Base-by-base conservation (phyloP, 1,284 basidiomycete species). In the Naganishia sp. region DNA sequence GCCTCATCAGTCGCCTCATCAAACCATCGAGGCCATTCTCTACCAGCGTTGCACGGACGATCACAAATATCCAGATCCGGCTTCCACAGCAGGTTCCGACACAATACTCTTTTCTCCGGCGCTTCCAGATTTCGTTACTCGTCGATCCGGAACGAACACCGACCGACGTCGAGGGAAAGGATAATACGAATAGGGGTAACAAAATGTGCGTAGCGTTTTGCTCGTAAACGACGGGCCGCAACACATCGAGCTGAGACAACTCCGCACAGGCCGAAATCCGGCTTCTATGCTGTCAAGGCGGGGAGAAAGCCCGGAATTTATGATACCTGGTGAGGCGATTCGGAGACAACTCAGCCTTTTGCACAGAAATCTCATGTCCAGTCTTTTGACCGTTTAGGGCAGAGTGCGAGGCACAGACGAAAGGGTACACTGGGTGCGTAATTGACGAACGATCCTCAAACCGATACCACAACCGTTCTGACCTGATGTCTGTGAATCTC, bases 261-360 rank as follows among this genome's bases (percentile, higher is more conserved):
- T n/a, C n/a, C 10, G 1, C 10, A 23, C 43, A 77, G 77, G 76
- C 76, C 77, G 5, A 80, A 79, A 71, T 69, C 71, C 15, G 75
- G 62, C 6, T 79, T 65, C 67, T 79, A 78, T 66, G 79, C 77
- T 15, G 77, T 80, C 7, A 71, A 63, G 6, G 60, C 46, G 3
- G 79, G 79, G 10, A 57, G 69, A 18, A 69, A 66, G 31, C 73
- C 76, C 0, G 79, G 79, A 3, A 70, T 80, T 17, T 80, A 78
- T 50, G 58, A 56, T 0, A 74, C 75, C 2, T 80, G 79, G 79
- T 67, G 35, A 64, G 66, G 28, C 50, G 18, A 35, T n/a, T 46
- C 28, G 2, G 21, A 11, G 35, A 5, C 18, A 2, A 32, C 17
- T 15, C 32, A 41, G n/a, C 10, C 57, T 11, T 6, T 23, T 13